phyloP scores from a whole-genome alignment of 129 eudicot species.

The Flaveria ramosissima region DNA sequence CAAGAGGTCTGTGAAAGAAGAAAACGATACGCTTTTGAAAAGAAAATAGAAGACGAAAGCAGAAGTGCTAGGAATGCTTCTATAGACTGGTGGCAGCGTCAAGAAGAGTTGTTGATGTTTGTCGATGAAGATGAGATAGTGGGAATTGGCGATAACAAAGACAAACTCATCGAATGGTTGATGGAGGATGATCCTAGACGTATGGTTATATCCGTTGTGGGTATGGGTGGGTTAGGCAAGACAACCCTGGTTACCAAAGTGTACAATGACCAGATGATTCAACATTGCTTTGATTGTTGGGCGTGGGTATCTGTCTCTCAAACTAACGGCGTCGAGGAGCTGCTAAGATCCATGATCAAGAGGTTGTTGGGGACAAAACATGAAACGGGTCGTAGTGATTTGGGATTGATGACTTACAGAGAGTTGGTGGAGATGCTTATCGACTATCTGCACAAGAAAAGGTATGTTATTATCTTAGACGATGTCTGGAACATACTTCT shows the following conservation, averaged over 20 bases:
- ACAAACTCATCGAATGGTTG: slow-evolving; percentile 40
- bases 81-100: slow-evolving; percentile 53
- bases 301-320: slow-evolving; percentile 68
- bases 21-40: slow-evolving; percentile 46
- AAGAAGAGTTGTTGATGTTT: slow-evolving; percentile 47
- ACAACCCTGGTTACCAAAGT: slow-evolving; percentile 56
- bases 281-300: slow-evolving; percentile 52
- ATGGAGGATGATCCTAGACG: slow-evolving; percentile 41
- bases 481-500: slow-evolving; percentile 58
- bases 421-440: slow-evolving; percentile 52
- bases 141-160: slow-evolving; percentile 44
- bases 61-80: slow-evolving; percentile 33
- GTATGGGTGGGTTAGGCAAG: slow-evolving; percentile 82
- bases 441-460: slow-evolving; percentile 42
- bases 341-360: slow-evolving; percentile 52
- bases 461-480: slow-evolving; percentile 62
- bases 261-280: slow-evolving; percentile 41
- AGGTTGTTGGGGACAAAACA: slow-evolving; percentile 42
- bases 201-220: slow-evolving; percentile 57
- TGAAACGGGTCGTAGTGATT: slow-evolving; percentile 36
- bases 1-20: slow-evolving; percentile 51
- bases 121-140: slow-evolving; percentile 50
- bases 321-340: slow-evolving; percentile 42
- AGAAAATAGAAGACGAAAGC: slow-evolving; percentile 24
- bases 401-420: slow-evolving; percentile 50